Evolutionary conservation across 306 rosid species (phyloP).

Genomic region (Castanopsis chinensis): DNA sequence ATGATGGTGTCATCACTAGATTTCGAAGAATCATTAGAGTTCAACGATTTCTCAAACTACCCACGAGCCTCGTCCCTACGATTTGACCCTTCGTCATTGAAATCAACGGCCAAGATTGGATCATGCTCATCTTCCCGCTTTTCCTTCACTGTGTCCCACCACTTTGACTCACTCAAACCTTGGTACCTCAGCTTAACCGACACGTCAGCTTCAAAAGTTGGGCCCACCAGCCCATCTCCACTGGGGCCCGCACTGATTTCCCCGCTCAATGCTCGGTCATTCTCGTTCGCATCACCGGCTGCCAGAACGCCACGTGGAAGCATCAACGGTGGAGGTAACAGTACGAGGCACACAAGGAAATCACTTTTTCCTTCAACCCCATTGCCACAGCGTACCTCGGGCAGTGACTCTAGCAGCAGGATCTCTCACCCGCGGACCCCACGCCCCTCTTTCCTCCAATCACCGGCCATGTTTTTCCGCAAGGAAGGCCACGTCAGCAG

Average conservation of each 20-base stretch:
- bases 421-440: conserved; percentile 54
- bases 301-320: conserved; percentile 63
- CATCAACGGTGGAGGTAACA: conserved; percentile 25
- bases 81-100: conserved; percentile 51
- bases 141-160: conserved; percentile 91
- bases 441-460: conserved; percentile 74
- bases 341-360: conserved; percentile 45
- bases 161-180: conserved; percentile 83
- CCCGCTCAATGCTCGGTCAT: conserved; percentile 78
- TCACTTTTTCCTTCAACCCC: conserved; percentile 83
- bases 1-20: conserved; percentile 74
- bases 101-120: conserved; percentile 70
- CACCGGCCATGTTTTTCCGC: conserved; percentile 84
- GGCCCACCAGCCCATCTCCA: conserved; percentile 54
- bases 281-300: conserved; percentile 87
- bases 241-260: conserved; percentile 82
- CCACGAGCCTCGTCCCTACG: conserved; percentile 89
- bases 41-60: conserved; percentile 62
- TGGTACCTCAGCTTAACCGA: conserved; percentile 88
- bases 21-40: conserved; percentile 74
- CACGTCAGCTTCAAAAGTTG: conserved; percentile 87
- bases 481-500: conserved; percentile 56
- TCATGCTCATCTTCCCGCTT: conserved; percentile 90
- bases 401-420: conserved; percentile 1
- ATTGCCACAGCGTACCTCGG: conserved; percentile 59